Evolutionary conservation across 75 land plant genomes (phyloP).

Genomic region (Pseudotsuga menziesii): DNA sequence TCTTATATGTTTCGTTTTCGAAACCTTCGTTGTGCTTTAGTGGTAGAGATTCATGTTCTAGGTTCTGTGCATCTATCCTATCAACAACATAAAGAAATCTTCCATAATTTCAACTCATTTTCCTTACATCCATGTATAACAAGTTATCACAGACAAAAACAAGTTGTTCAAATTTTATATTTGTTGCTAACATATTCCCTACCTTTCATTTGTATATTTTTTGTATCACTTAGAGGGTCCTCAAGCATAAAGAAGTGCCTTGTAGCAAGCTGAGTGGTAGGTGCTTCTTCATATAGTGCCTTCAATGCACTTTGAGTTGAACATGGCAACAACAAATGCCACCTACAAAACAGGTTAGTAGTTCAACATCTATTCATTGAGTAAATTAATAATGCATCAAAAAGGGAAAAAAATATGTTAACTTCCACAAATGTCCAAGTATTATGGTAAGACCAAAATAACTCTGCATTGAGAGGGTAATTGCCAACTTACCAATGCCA

Average conservation of each 20-base stretch:
- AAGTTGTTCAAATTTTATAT: not conserved
- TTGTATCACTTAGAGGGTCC: conserved; percentile 46
- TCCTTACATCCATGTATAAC: conserved; percentile 8
- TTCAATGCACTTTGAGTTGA: conserved; percentile 66
- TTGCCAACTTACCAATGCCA: conserved; percentile 73
- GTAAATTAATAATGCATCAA: not conserved
- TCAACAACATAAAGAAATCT: conserved; percentile 8
- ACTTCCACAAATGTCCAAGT: no score
- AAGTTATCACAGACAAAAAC: not conserved
- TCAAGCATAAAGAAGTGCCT: conserved; percentile 62
- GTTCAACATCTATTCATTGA: conserved; percentile 6
- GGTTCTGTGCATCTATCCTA: conserved; percentile 1
- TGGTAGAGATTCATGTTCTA: not conserved
- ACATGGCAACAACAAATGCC: conserved; percentile 64
- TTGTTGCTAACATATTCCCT: not conserved
- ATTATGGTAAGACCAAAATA: not conserved
- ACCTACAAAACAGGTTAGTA: conserved; percentile 47
- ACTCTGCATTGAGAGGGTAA: not conserved
- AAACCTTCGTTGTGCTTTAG: not conserved
- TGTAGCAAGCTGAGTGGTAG: conserved; percentile 49
- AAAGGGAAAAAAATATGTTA: not conserved
- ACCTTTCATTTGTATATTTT: conserved; percentile 10
- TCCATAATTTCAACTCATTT: conserved; percentile 10
- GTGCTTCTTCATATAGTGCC: conserved; percentile 47
- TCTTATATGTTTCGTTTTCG: not conserved